Evolutionary conservation across 2,329 filamentous ascomycete species (phyloP).

Genomic region (Myriosclerotinia curreyana): DNA sequence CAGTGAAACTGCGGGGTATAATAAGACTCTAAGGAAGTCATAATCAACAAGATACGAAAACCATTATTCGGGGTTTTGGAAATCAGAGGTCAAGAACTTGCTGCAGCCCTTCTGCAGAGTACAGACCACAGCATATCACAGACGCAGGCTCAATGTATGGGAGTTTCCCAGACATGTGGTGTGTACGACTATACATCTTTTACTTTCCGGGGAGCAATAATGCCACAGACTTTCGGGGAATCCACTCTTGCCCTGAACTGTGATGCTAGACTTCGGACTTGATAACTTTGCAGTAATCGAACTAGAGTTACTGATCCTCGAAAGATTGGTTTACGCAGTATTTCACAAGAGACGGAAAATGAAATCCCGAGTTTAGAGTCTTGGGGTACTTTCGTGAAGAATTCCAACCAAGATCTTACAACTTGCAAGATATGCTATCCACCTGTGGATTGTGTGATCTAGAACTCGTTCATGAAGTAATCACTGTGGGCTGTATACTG

Average conservation of each 20-base stretch:
- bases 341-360: neutral
- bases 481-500: neutral
- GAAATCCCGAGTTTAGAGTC: no score
- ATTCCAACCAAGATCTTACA: conserved; percentile 9
- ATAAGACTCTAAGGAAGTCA: neutral
- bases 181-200: conserved; percentile 1
- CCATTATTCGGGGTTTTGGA: neutral
- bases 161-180: neutral
- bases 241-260: neutral
- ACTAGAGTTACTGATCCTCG: neutral
- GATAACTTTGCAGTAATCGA: neutral
- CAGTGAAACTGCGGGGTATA: neutral
- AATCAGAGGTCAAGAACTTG: neutral
- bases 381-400: neutral
- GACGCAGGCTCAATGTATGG: neutral
- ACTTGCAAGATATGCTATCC: neutral
- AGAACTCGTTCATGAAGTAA: neutral
- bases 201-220: neutral
- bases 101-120: neutral
- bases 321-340: neutral
- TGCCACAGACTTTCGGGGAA: neutral
- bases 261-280: neutral
- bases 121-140: neutral
- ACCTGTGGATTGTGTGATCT: conserved; percentile 11
- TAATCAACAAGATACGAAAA: neutral